Evolutionary conservation across 1,139 yeast genomes (phyloP), one percentile per base, ranked within the genome.

Genomic region (Hansenula lynferdii): DNA sequence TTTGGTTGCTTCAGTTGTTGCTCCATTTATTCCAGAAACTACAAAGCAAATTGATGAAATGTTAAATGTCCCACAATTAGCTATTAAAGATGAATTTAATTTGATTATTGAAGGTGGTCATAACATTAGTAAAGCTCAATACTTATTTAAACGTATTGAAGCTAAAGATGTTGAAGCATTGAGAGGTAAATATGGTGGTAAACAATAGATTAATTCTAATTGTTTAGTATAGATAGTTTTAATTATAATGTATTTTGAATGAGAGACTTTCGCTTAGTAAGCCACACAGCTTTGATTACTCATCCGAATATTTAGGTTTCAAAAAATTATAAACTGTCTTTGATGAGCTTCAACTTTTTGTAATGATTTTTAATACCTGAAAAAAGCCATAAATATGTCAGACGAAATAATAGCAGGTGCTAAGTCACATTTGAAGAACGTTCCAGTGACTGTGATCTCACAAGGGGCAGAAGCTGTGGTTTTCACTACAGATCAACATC

Each of bases 381-480:
- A n/a, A n/a, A n/a, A n/a, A n/a, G n/a, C n/a, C n/a, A n/a, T n/a
- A n/a, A n/a, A 9, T 14, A 65, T 64, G 69, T 63, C 69, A 7
- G 57, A 55, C 9, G 55, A 54, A 17, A 50, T 64, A 4, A 26
- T 64, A 20, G 59, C 56, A 9, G 57, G 61, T 37, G 80, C 79
- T 3, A 60, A 69, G 42, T 39, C 49, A 7, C 61, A 69, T 40
- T 51, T 81, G 37, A 68, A 73, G 2, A 64, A 71, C 37, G 62
- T 80, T 25, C 75, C 78, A 4, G 51, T 81, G 11, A 54, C 60
- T 3, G 68, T 80, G 31, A 66, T 86, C 3, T 85, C 96, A 0
- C 97, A 90, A 57, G 97, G 97, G 12, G 97, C 97, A 1, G 97
- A 90, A 56, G 96, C 97, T 0, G 69, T 86, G 17, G 92, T 89